phyloP scores from a whole-genome alignment of 108 stramenopile genomes.

The Aureococcus anophagefferens region DNA sequence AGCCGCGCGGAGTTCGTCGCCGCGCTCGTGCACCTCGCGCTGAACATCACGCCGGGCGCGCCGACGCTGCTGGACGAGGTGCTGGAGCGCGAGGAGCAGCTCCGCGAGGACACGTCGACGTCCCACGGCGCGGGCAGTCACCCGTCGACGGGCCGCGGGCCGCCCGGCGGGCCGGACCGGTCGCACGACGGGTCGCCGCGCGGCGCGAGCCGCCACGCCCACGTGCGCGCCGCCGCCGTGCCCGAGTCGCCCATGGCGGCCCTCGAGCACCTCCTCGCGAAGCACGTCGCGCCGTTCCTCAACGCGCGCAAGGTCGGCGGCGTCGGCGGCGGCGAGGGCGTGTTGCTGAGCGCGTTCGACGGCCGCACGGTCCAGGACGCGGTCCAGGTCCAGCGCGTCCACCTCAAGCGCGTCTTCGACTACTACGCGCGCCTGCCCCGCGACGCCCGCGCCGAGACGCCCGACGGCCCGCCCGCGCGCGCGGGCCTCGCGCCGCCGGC shows the following conservation, averaged over 20 bases:
- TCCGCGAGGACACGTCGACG: too few relatives aligned
- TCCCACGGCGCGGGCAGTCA: too few relatives aligned
- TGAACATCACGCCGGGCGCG: not conserved
- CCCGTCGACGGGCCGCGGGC: too few relatives aligned
- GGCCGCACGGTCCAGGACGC: not conserved
- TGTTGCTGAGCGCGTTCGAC: not conserved
- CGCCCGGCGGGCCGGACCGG: too few relatives aligned
- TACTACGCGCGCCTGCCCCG: too few relatives aligned
- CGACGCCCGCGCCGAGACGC: too few relatives aligned
- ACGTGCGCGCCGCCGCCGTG: too few relatives aligned
- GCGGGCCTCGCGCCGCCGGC: not conserved
- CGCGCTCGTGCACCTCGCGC: not conserved
- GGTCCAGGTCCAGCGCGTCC: not conserved
- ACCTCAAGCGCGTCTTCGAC: not conserved
- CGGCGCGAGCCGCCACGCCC: too few relatives aligned
- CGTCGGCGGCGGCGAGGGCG: not conserved
- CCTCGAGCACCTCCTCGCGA: not conserved
- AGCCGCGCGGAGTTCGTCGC: not conserved
- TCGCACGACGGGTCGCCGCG: too few relatives aligned
- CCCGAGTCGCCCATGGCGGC: not conserved
- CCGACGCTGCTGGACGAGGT: not conserved
- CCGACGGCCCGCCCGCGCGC: not conserved
- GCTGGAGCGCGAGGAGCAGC: too few relatives aligned
- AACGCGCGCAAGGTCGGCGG: too few relatives aligned
- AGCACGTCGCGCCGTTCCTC: not conserved